Evolutionary conservation across 495 filamentous ascomycete species (phyloP).

Genomic region (Neurospora africana): DNA sequence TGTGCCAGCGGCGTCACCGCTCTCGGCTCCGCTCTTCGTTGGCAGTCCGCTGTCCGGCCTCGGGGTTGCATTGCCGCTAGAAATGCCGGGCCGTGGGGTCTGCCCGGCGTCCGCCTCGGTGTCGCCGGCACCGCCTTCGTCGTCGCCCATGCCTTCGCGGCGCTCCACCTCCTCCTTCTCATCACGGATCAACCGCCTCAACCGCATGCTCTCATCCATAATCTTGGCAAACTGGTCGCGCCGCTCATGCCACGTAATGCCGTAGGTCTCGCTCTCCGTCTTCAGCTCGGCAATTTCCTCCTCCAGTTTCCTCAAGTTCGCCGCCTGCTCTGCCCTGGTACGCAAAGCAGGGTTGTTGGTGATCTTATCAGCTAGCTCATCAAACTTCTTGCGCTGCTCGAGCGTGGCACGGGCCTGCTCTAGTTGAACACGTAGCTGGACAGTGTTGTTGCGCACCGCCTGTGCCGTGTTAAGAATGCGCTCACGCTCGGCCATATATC

Average conservation of each 20-base stretch:
- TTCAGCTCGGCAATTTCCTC: conserved; percentile 83
- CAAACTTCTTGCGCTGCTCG: conserved; percentile 75
- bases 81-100: conserved; percentile 32
- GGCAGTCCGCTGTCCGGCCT: conserved; percentile 28
- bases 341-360: conserved; percentile 68
- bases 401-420: conserved; percentile 64
- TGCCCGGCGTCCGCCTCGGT: conserved; percentile 20
- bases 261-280: conserved; percentile 71
- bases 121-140: conserved; percentile 53
- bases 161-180: conserved; percentile 82
- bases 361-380: conserved; percentile 78
- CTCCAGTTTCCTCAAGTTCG: conserved; percentile 66
- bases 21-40: conserved; percentile 26
- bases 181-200: conserved; percentile 78
- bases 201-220: conserved; percentile 79
- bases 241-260: conserved; percentile 73
- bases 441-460: conserved; percentile 64
- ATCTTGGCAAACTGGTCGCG: conserved; percentile 82
- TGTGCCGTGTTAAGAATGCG: conserved; percentile 67
- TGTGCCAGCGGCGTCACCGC: conserved; percentile 31
- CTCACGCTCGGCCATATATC: conserved; percentile 71
- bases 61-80: conserved; percentile 29
- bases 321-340: conserved; percentile 71
- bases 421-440: conserved; percentile 57
- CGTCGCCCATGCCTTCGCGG: conserved; percentile 73